Conservation (phyloP, 441 rosid species). For the Dalechampia spathulata region DNA sequence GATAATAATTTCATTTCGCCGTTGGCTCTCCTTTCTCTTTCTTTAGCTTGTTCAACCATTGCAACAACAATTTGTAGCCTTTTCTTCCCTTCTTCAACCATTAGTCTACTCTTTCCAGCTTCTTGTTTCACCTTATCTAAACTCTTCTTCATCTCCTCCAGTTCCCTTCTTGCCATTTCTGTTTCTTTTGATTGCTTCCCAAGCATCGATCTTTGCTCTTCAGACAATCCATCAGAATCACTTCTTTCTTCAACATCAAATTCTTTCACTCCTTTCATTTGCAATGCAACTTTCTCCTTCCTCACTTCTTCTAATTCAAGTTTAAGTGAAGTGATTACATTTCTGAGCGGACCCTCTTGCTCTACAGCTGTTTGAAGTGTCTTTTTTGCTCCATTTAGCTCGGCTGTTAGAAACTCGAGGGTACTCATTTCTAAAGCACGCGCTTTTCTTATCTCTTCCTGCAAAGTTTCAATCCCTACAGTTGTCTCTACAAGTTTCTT, state of each 20-base stretch:
- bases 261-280: conserved; percentile 14
- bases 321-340: conserved; percentile 31
- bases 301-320: conserved; percentile 49
- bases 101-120: conserved; percentile 28
- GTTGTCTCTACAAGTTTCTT: conserved; percentile 40
- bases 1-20: conserved; percentile 46
- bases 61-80: conserved; percentile 31
- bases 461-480: conserved; percentile 49
- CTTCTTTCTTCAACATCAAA: too few species aligned
- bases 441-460: conserved; percentile 55
- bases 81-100: conserved; percentile 34
- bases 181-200: conserved; percentile 38
- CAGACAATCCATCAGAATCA: too few species aligned
- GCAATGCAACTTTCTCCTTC: conserved; percentile 28
- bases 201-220: conserved; percentile 15
- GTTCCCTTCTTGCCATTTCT: conserved; percentile 38
- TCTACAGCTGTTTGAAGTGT: conserved; percentile 48
- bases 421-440: conserved; percentile 51
- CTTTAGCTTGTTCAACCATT: conserved; percentile 49
- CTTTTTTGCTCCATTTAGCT: conserved; percentile 62
- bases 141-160: conserved; percentile 34
- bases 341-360: conserved; percentile 50
- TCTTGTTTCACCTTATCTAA: conserved; percentile 36
- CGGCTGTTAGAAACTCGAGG: conserved; percentile 40
- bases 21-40: conserved; percentile 38